Conservation (phyloP, 177 flowering plant species). For the Vitis hybrid region DNA sequence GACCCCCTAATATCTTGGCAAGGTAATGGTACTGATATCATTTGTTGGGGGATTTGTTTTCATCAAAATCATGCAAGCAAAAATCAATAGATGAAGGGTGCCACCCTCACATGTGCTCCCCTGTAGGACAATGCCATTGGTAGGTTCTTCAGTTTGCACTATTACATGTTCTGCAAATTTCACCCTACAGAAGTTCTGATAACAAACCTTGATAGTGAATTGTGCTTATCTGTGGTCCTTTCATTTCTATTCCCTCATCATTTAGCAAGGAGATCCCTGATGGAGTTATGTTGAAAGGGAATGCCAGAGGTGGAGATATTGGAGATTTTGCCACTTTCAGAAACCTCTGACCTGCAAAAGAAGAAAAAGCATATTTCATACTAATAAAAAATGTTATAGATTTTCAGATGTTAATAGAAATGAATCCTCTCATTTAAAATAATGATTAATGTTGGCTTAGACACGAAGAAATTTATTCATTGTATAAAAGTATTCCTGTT, state of each 20-base stretch:
- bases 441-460: neutral
- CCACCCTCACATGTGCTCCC: neutral
- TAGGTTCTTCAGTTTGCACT: neutral
- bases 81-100: neutral
- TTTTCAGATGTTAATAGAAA: no score
- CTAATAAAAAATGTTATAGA: no score
- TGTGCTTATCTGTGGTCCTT: slow-evolving; percentile 56
- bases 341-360: slow-evolving; percentile 64
- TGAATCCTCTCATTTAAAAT: no score
- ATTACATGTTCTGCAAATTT: neutral
- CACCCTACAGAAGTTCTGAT: neutral
- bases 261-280: slow-evolving; percentile 60
- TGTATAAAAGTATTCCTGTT: neutral
- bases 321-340: slow-evolving; percentile 89
- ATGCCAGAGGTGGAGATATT: slow-evolving; percentile 69
- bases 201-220: slow-evolving; percentile 66
- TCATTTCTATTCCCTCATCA: slow-evolving; percentile 64
- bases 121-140: neutral
- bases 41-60: neutral
- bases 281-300: slow-evolving; percentile 57
- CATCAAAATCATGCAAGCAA: neutral
- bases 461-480: neutral
- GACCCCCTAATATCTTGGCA: neutral
- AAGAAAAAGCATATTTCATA: neutral
- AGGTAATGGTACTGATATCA: neutral